A percentile compares a stretch with the other conserved stretches of the same genome.
Evolutionary conservation across 441 rosid species (phyloP).

Genomic region (Biscutella laevigata): DNA sequence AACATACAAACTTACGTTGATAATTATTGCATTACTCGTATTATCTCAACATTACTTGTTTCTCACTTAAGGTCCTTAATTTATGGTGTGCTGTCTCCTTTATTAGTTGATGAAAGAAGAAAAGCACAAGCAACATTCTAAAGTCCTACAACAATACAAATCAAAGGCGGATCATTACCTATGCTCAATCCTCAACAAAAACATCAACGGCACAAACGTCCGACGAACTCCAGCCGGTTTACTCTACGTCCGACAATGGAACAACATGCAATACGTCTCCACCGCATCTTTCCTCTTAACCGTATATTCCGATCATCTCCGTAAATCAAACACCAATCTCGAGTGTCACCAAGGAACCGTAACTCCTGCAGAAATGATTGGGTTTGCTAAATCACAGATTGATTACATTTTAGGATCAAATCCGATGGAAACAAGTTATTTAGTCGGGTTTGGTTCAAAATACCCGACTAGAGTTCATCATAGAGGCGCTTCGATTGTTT

Average conservation of each 20-base stretch:
- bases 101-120: conserved; percentile 51
- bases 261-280: conserved; percentile 92
- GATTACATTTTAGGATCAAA: conserved; percentile 77
- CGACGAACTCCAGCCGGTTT: conserved; percentile 71
- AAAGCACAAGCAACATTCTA: conserved; percentile 38
- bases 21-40: no score
- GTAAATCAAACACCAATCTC: conserved; percentile 29
- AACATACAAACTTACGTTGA: no score
- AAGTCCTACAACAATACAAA: conserved; percentile 42
- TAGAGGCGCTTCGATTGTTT: conserved; percentile 75
- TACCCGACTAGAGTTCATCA: conserved; percentile 77
- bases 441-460: conserved; percentile 70
- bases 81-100: not conserved
- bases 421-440: conserved; percentile 79
- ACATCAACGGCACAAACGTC: conserved; percentile 44
- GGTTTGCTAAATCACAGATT: conserved; percentile 64
- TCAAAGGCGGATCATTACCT: conserved; percentile 75
- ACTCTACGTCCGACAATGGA: conserved; percentile 79
- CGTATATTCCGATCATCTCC: conserved; percentile 56
- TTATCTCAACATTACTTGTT: not conserved
- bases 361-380: conserved; percentile 40
- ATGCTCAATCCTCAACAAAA: conserved; percentile 71
- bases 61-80: not conserved
- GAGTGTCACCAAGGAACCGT: conserved; percentile 40
- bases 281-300: conserved; percentile 73